Percentiles rank a stretch among this genome's conserved stretches.
These are phyloP conservation scores for Aspergillus quadricinctus DNA, from an alignment of 2,329 filamentous ascomycete genomes.

Conservation along the genomic window DNA sequence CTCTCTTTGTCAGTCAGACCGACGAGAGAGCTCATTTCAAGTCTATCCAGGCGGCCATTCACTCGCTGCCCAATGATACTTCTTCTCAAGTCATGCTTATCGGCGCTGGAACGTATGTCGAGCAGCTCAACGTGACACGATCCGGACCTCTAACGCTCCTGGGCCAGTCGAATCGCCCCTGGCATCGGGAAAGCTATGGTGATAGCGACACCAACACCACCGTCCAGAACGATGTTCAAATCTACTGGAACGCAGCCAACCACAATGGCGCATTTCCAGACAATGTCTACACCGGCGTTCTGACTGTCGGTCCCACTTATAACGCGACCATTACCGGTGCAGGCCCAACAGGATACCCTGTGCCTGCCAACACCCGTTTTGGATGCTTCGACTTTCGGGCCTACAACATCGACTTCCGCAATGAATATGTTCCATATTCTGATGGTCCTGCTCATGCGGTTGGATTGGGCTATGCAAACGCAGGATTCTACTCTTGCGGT, in stretches of 20 bases:
- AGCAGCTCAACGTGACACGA: slow-evolving; percentile 64
- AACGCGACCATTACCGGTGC: neutral
- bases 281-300: slow-evolving; percentile 55
- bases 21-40: slow-evolving; percentile 19
- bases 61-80: slow-evolving; percentile 44
- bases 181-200: too few species aligned
- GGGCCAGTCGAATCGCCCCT: slow-evolving; percentile 44
- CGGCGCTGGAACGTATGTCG: slow-evolving; percentile 56
- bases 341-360: slow-evolving; percentile 54
- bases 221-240: slow-evolving; percentile 49
- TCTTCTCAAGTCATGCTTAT: slow-evolving; percentile 55
- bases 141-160: slow-evolving; percentile 57
- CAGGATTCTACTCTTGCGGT: slow-evolving; percentile 62
- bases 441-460: slow-evolving; percentile 58
- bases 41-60: slow-evolving; percentile 47
- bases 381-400: slow-evolving; percentile 60
- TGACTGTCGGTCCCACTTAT: neutral
- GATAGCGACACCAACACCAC: slow-evolving; percentile 43
- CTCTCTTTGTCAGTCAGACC: too few species aligned
- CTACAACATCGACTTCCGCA: slow-evolving; percentile 64
- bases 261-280: slow-evolving; percentile 44
- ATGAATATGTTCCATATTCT: slow-evolving; percentile 48
- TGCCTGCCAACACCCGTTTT: slow-evolving; percentile 59
- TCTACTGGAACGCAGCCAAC: slow-evolving; percentile 57
- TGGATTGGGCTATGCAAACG: slow-evolving; percentile 63